phyloP scores from a whole-genome alignment of 1,284 basidiomycete species.

The Tausonia pullulans region DNA sequence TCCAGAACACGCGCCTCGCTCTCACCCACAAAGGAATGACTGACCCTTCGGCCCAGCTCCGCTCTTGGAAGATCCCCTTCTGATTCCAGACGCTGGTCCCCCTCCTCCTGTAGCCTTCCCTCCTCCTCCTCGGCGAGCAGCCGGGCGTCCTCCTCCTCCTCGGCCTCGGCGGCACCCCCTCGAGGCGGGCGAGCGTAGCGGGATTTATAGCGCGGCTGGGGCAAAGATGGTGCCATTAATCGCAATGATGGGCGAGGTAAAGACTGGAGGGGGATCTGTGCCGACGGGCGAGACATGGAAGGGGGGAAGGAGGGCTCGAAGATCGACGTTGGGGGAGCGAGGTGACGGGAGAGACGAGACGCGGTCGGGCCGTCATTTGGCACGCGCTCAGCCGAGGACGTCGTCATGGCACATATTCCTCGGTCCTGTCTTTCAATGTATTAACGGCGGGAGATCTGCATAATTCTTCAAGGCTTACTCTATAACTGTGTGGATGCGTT shows the following conservation, averaged over 20 bases:
- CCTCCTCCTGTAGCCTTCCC: not conserved
- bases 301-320: not conserved
- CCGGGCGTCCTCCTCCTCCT: slow-evolving; percentile 23
- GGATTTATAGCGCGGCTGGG: not conserved
- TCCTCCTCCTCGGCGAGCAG: slow-evolving; percentile 14
- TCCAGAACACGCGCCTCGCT: no score
- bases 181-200: not conserved
- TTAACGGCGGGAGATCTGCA: no score
- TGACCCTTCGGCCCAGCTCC: not conserved
- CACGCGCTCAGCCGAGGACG: no score
- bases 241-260: not conserved
- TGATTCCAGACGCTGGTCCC: not conserved
- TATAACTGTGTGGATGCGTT: no score
- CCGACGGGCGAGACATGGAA: not conserved
- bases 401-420: no score
- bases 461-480: no score
- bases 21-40: not conserved
- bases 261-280: not conserved
- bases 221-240: not conserved
- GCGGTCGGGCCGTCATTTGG: no score
- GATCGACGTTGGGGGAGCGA: not conserved
- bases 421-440: no score
- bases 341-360: no score
- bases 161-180: not conserved
- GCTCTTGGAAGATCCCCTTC: not conserved